Percentiles rank a stretch among this genome's conserved stretches.
Evolutionary conservation across 495 filamentous ascomycete species (phyloP).

Genomic region (Trypethelium eluteriae): DNA sequence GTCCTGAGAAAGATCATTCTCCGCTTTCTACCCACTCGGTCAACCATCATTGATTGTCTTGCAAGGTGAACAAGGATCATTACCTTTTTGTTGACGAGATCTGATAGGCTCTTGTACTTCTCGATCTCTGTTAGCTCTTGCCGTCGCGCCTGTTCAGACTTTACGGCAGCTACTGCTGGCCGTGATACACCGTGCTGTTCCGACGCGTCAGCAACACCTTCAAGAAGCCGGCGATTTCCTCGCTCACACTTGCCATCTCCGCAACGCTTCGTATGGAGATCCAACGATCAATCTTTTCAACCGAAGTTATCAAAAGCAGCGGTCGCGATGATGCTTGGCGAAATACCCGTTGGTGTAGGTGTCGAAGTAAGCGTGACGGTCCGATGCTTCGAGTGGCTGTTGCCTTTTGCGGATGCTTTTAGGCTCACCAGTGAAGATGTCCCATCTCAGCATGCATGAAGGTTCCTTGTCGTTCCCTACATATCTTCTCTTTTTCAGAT

Average conservation of each 20-base stretch:
- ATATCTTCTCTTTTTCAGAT: background rate
- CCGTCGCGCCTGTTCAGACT: constrained; percentile 50
- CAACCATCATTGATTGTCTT: background rate
- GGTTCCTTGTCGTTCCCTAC: background rate
- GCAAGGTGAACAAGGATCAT: background rate
- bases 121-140: constrained; percentile 70
- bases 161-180: constrained; percentile 41
- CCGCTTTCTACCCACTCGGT: constrained; percentile 40
- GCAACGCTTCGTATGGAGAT: background rate
- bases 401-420: background rate
- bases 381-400: background rate
- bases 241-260: constrained; percentile 7
- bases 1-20: constrained; percentile 53
- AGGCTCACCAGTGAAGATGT: background rate
- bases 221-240: background rate
- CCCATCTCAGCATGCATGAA: background rate
- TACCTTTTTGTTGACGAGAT: constrained; percentile 55
- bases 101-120: constrained; percentile 66
- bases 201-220: background rate
- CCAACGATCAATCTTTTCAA: too few relatives aligned
- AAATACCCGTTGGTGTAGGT: background rate
- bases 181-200: constrained; percentile 71
- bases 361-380: background rate
- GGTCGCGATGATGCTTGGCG: background rate
- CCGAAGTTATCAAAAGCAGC: background rate